Evolutionary conservation across 2,329 filamentous ascomycete genomes (phyloP), one percentile per base, ranked within the genome.

Genomic region (Fusarium sp.): DNA sequence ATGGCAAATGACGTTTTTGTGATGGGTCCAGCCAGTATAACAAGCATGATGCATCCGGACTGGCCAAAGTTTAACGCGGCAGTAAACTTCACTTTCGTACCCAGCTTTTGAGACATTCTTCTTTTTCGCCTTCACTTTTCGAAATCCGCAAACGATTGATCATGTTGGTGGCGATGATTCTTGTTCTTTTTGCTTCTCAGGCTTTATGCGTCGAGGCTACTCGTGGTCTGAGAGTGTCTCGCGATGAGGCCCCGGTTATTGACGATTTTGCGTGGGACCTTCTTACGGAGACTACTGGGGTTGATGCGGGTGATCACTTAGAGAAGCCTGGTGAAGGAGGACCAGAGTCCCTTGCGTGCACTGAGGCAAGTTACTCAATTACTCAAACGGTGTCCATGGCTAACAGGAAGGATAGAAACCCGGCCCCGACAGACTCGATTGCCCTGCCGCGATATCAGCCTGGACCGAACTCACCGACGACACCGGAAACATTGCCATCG

Each of bases 401-500:
- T 40, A 22, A 25, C 37, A 30, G 15, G 14, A 58, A 22, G 14
- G 9, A 9, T 10, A 78, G 76, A 50, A 68, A 9, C 65, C 69
- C 0, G 76, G 76, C 1, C 76, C 76, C 0, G 60, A 73, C 8
- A 65, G 69, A 57, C 59, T 74, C 15, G 66, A 68, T 20, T 78
- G 76, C 10, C 67, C 76, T n/a, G 58, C 25, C 3, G 73, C 72
- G 1, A 75, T 78, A 35, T 58, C 73, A 2, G 65, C 45, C 3
- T 78, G 76, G 76, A 45, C 38, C 1, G 45, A 52, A 7, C 32
- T 70, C 3, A 45, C 63, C 2, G 54, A 75, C 11, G 50, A 25
- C 17, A 30, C 27, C 3, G 38, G 56, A 17, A 43, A 58, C 8
- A 25, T 79, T 7, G 45, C 57, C 11, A 70, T 79, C 8, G 3